Conservation (phyloP, 1,139 yeast species). For the Hyphopichia khmerensis region DNA sequence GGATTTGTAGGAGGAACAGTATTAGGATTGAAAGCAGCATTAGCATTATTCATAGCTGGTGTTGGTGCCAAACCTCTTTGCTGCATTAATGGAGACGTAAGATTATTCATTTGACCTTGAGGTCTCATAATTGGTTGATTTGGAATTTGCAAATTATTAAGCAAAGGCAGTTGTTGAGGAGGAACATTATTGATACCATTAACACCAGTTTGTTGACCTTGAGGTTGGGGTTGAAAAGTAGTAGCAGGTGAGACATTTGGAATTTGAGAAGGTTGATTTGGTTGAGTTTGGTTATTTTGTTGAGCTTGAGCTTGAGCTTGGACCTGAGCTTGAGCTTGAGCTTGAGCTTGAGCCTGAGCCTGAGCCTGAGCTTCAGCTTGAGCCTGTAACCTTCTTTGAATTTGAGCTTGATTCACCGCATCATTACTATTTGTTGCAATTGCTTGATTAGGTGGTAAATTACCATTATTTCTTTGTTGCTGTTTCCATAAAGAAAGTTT, state of each 20-base stretch:
- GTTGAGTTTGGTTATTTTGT: slow-evolving; percentile 5
- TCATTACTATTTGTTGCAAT: slow-evolving; percentile 4
- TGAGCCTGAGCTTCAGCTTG: slow-evolving; percentile 7
- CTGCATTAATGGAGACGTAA: slow-evolving; percentile 21
- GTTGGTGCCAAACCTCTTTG: slow-evolving; percentile 15
- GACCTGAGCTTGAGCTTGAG: slow-evolving; percentile 9
- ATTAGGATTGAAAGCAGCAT: background rate
- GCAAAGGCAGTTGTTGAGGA: slow-evolving; percentile 23
- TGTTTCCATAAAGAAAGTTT: slow-evolving; percentile 44
- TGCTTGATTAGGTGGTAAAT: slow-evolving; percentile 11
- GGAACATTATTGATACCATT: slow-evolving; percentile 3
- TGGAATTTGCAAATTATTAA: slow-evolving; percentile 16
- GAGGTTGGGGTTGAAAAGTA: slow-evolving; percentile 8
- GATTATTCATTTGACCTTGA: slow-evolving; percentile 15
- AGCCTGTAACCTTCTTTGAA: slow-evolving; percentile 12
- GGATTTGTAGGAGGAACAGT: background rate
- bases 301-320: slow-evolving; percentile 12
- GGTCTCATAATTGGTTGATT: slow-evolving; percentile 20
- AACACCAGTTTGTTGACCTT: slow-evolving; percentile 8
- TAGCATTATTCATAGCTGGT: slow-evolving; percentile 9
- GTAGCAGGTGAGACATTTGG: slow-evolving; percentile 3
- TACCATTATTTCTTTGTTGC: slow-evolving; percentile 21
- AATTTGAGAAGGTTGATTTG: slow-evolving; percentile 1
- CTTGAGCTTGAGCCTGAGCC: slow-evolving; percentile 13
- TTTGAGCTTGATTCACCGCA: slow-evolving; percentile 8